Conservation (phyloP, 2,329 filamentous ascomycete species). For the Thelonectria discophora region DNA sequence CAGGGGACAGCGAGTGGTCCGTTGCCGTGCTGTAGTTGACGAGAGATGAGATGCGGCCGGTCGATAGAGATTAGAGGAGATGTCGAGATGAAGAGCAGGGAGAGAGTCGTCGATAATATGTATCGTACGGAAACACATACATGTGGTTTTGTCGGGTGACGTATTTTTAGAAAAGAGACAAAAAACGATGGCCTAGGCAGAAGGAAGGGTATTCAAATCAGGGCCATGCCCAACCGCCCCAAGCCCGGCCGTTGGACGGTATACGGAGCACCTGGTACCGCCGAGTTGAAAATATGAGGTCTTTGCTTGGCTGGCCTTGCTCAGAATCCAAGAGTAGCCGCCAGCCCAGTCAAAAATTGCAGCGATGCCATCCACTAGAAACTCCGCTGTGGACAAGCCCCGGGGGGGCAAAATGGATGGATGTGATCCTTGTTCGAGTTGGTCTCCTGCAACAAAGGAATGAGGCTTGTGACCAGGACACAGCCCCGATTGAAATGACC, state of each 20-base stretch:
- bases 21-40: background rate
- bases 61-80: background rate
- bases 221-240: background rate
- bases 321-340: slow-evolving; percentile 13
- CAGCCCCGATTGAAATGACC: slow-evolving; percentile 24
- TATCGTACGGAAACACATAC: background rate
- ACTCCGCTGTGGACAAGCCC: background rate
- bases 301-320: slow-evolving; percentile 4
- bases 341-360: slow-evolving; percentile 9
- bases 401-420: too few relatives aligned
- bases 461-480: slow-evolving; percentile 25
- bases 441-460: slow-evolving; percentile 22
- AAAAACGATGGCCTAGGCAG: background rate
- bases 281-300: background rate
- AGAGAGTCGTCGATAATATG: background rate
- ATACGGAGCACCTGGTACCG: background rate
- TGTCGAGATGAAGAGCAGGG: background rate
- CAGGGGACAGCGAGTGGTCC: slow-evolving; percentile 17
- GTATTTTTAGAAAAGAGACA: slow-evolving; percentile 16
- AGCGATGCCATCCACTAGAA: slow-evolving; percentile 3
- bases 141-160: background rate
- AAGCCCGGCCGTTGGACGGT: slow-evolving; percentile 4
- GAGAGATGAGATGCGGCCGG: slow-evolving; percentile 9
- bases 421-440: slow-evolving; percentile 17
- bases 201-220: background rate